Conservation (phyloP, 805 yeast species). For the Candida bentonensis region DNA sequence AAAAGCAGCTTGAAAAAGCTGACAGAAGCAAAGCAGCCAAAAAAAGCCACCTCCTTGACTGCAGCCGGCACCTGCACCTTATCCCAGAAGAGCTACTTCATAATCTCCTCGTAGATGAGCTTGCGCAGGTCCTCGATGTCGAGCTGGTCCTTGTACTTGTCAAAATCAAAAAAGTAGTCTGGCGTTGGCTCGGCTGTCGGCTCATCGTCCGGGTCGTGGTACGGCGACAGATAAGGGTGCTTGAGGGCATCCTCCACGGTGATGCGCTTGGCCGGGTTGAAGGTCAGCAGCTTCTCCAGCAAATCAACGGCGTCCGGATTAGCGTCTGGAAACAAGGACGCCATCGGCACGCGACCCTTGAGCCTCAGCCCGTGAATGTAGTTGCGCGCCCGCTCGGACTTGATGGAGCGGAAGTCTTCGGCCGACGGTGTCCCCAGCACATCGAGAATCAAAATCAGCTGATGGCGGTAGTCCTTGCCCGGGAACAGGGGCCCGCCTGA, state of each 20-base stretch:
- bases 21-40: too few species aligned
- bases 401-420: constrained; percentile 52
- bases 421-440: constrained; percentile 77
- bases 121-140: constrained; percentile 62
- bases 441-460: constrained; percentile 70
- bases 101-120: constrained; percentile 69
- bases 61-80: too few species aligned
- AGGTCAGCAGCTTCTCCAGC: constrained; percentile 55
- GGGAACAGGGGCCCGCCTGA: constrained; percentile 83
- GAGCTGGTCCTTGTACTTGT: constrained; percentile 65
- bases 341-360: constrained; percentile 45
- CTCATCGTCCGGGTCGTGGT: constrained; percentile 92
- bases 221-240: constrained; percentile 77
- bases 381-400: constrained; percentile 74
- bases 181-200: constrained; percentile 77
- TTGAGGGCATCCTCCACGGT: constrained; percentile 71
- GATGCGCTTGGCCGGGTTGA: constrained; percentile 72
- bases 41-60: too few species aligned
- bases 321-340: constrained; percentile 33
- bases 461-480: constrained; percentile 88
- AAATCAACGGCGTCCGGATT: constrained; percentile 59
- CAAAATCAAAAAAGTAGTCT: constrained; percentile 80
- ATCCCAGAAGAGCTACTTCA: too few species aligned
- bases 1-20: too few species aligned
- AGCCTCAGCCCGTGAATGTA: constrained; percentile 71